Evolutionary conservation across 768 basidiomycete genomes (phyloP).

Genomic region (Dacryopinax spathularia): DNA sequence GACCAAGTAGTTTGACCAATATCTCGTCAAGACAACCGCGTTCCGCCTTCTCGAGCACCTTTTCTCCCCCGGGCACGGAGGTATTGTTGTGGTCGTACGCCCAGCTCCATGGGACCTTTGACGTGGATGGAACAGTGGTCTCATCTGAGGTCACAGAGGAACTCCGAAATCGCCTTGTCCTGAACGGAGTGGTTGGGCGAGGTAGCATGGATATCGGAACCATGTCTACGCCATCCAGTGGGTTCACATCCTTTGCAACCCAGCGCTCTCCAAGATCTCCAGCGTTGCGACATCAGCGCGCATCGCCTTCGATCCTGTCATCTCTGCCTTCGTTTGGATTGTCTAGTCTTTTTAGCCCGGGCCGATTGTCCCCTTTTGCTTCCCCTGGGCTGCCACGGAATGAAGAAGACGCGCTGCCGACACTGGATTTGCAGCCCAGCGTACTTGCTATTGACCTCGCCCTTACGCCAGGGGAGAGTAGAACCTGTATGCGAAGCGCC

Average conservation of each 20-base stretch:
- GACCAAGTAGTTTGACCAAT: not conserved
- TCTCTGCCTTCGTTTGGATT: not conserved
- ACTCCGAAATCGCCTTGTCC: slow-evolving; percentile 6
- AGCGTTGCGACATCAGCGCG: not conserved
- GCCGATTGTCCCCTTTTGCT: not conserved
- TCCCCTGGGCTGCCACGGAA: not conserved
- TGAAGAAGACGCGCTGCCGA: slow-evolving; percentile 53
- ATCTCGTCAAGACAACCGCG: not conserved
- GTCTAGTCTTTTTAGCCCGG: not conserved
- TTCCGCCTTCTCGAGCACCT: slow-evolving; percentile 11
- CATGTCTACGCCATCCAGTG: slow-evolving; percentile 19
- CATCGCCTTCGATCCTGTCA: not conserved
- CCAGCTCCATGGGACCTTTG: slow-evolving; percentile 55
- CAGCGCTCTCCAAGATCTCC: not conserved
- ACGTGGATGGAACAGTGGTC: slow-evolving; percentile 29
- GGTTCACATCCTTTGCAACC: slow-evolving; percentile 24
- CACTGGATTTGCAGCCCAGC: slow-evolving; percentile 68
- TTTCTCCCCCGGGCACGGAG: slow-evolving; percentile 34
- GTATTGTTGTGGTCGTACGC: slow-evolving; percentile 75
- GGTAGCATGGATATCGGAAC: slow-evolving; percentile 67
- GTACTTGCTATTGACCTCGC: slow-evolving; percentile 81
- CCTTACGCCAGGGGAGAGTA: slow-evolving; percentile 69
- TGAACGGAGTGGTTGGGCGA: slow-evolving; percentile 39
- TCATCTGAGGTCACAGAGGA: not conserved
- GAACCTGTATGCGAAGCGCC: slow-evolving; percentile 48